phyloP scores from a whole-genome alignment of 495 filamentous ascomycete species.

The Trichocladium uniseriatum region DNA sequence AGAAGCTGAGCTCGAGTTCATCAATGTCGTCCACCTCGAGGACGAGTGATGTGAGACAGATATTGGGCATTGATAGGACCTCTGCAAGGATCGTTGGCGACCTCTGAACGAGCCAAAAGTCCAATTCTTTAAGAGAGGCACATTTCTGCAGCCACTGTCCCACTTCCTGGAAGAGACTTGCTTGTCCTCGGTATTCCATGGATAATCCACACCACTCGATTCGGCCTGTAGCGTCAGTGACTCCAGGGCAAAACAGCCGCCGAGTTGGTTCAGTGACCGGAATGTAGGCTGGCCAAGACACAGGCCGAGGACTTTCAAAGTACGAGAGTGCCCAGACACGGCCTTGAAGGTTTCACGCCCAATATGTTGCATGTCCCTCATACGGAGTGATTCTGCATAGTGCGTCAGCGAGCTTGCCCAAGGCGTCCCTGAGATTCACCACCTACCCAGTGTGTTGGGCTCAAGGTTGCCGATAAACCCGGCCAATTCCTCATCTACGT shows the following conservation, averaged over 20 bases:
- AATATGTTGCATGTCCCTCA: slow-evolving; percentile 43
- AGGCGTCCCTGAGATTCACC: too few relatives aligned
- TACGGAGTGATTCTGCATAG: slow-evolving; percentile 34
- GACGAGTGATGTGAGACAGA: slow-evolving; percentile 21
- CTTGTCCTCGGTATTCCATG: slow-evolving; percentile 38
- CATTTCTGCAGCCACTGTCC: slow-evolving; percentile 45
- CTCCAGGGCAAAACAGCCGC: slow-evolving; percentile 46
- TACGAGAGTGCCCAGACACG: slow-evolving; percentile 47
- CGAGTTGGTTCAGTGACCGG: slow-evolving; percentile 36
- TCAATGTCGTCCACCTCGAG: slow-evolving; percentile 11
- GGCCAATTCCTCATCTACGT: slow-evolving; percentile 46
- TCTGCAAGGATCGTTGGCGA: slow-evolving; percentile 44
- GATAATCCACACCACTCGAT: not conserved
- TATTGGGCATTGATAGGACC: slow-evolving; percentile 30
- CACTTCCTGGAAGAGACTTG: slow-evolving; percentile 42
- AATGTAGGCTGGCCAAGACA: slow-evolving; percentile 40
- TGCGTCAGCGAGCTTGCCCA: not conserved
- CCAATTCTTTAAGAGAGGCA: slow-evolving; percentile 41
- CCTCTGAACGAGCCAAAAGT: slow-evolving; percentile 41
- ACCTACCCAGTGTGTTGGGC: slow-evolving; percentile 44
- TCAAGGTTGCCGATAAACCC: slow-evolving; percentile 48
- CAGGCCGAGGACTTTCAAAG: slow-evolving; percentile 49
- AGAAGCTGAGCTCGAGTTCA: not conserved
- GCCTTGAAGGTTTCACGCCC: slow-evolving; percentile 47
- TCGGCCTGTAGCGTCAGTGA: slow-evolving; percentile 12